A percentile compares a stretch with the other conserved stretches of the same genome.
These are phyloP conservation scores for Tagetes erecta DNA, from an alignment of 129 eudicot species.

Conservation along the genomic window DNA sequence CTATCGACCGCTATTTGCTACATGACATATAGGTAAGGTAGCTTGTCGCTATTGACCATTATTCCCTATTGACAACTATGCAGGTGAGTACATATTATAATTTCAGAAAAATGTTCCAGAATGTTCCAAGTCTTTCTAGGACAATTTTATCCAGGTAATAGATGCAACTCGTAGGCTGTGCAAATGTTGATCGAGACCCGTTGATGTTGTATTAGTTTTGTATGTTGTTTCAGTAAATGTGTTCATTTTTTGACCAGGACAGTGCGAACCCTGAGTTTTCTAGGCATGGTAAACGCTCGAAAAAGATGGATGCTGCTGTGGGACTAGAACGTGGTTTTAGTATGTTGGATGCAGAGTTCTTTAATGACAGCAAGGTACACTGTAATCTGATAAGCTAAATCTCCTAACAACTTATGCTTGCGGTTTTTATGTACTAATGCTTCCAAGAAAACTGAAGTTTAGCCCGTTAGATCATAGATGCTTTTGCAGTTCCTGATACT, in stretches of 20 bases:
- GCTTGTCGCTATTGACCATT: too few species aligned
- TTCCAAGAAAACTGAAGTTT: background rate
- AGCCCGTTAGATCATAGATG: background rate
- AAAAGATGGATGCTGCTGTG: constrained; percentile 31
- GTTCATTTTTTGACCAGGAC: constrained; percentile 52
- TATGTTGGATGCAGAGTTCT: constrained; percentile 72
- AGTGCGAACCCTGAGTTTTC: constrained; percentile 39
- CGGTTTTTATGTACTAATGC: background rate
- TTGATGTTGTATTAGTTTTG: background rate
- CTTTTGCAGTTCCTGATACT: background rate
- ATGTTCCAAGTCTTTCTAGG: constrained; percentile 53
- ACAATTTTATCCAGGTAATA: constrained; percentile 54
- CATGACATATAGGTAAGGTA: too few species aligned
- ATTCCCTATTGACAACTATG: too few species aligned
- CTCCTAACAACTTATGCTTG: background rate
- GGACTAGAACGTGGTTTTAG: constrained; percentile 44
- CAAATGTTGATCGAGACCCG: background rate
- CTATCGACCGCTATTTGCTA: too few species aligned
- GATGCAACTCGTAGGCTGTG: constrained; percentile 3
- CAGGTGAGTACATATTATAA: constrained; percentile 53
- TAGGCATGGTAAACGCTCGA: constrained; percentile 23
- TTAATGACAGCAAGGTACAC: constrained; percentile 56
- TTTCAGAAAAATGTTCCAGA: constrained; percentile 41
- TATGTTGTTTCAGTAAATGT: constrained; percentile 9
- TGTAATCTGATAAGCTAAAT: background rate